Percentiles rank a stretch among this genome's conserved stretches.
These are phyloP conservation scores for Uronychia setigera DNA, from an alignment of 73 alveolate genomes.

Conservation along the genomic window DNA sequence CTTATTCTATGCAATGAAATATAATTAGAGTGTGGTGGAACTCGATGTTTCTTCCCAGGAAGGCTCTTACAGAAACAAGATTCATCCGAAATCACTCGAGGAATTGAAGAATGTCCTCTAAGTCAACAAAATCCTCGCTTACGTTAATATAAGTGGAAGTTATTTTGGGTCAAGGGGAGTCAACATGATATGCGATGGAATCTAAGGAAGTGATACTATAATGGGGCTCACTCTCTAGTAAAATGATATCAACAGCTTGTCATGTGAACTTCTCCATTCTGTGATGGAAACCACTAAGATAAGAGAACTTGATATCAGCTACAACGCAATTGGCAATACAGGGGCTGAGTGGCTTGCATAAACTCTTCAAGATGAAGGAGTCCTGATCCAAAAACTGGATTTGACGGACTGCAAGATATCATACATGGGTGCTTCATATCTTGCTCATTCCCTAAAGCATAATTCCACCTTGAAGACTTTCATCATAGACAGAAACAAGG, in stretches of 20 bases:
- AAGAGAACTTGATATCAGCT: background rate
- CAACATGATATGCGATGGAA: background rate
- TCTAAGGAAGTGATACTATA: background rate
- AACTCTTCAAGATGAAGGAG: background rate
- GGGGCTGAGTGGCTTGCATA: slow-evolving; percentile 1
- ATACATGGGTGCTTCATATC: background rate
- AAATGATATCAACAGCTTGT: background rate
- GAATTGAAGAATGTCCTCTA: background rate
- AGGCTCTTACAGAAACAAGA: background rate
- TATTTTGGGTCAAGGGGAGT: background rate
- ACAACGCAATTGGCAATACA: background rate
- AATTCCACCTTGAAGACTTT: background rate
- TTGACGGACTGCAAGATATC: background rate
- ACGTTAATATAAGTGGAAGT: background rate
- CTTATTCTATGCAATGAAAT: background rate
- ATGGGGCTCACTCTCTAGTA: background rate
- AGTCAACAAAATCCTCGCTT: background rate
- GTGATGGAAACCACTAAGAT: background rate
- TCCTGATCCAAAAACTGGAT: background rate
- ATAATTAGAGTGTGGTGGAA: background rate
- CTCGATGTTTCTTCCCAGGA: background rate
- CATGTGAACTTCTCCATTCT: background rate
- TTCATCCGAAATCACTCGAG: background rate
- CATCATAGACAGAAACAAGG: background rate
- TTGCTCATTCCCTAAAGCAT: background rate